These are phyloP conservation scores for Amorphotheca resinae DNA, from an alignment of 495 filamentous ascomycete species.

Conservation along the genomic window DNA sequence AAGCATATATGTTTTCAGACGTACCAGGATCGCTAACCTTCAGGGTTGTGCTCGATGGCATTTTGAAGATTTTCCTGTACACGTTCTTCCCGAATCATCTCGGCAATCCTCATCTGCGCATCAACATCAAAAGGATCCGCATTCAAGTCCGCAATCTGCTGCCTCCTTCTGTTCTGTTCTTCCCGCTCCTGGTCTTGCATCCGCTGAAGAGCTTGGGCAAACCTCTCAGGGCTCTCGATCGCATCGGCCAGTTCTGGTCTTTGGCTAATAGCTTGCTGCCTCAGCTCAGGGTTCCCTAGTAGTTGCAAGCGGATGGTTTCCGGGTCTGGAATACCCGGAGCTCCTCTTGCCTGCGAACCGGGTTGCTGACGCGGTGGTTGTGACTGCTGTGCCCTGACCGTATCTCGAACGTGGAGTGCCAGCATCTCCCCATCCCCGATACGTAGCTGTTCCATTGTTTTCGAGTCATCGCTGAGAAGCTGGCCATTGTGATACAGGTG, in stretches of 20 bases:
- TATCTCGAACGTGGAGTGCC: slow-evolving; percentile 60
- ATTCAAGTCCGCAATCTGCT: slow-evolving; percentile 66
- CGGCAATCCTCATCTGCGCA: slow-evolving; percentile 85
- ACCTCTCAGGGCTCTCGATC: slow-evolving; percentile 66
- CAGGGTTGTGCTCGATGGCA: slow-evolving; percentile 90
- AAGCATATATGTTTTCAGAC: too few species aligned
- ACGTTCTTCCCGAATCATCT: slow-evolving; percentile 87
- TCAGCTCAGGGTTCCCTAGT: slow-evolving; percentile 61
- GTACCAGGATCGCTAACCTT: slow-evolving; percentile 60
- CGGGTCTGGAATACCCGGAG: slow-evolving; percentile 43
- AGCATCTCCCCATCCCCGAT: slow-evolving; percentile 90
- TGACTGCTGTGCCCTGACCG: slow-evolving; percentile 10
- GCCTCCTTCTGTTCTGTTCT: slow-evolving; percentile 57
- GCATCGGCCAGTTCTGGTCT: slow-evolving; percentile 65
- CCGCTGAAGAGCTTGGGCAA: slow-evolving; percentile 52
- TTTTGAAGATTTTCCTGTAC: slow-evolving; percentile 92
- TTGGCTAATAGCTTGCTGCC: slow-evolving; percentile 51
- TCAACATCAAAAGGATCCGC: slow-evolving; percentile 86
- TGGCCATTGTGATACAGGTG: slow-evolving; percentile 84
- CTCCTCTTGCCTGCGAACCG: slow-evolving; percentile 25
- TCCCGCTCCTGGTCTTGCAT: slow-evolving; percentile 57
- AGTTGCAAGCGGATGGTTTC: slow-evolving; percentile 74
- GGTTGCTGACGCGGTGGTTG: slow-evolving; percentile 19
- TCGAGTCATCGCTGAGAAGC: slow-evolving; percentile 60
- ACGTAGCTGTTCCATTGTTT: slow-evolving; percentile 68